A percentile compares a stretch with the other conserved stretches of the same genome.
Evolutionary conservation across 176 grass and related monocot species (phyloP).

Genomic region (Hsuehochloa calcarea): DNA sequence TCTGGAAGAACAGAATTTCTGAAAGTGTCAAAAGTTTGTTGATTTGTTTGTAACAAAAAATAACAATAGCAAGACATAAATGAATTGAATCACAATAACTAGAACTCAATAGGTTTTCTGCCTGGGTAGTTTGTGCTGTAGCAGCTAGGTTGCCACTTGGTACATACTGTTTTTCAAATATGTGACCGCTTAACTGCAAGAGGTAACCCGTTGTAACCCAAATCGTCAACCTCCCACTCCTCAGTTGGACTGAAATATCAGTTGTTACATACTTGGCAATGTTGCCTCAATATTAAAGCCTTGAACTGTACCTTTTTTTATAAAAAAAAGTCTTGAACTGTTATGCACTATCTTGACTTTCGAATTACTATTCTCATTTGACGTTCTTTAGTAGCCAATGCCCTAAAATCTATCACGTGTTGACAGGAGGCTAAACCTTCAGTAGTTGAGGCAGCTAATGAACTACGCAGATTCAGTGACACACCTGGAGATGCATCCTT

Average conservation of each 20-base stretch:
- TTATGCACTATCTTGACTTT: not conserved
- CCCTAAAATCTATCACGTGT: not conserved
- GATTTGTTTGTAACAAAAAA: not conserved
- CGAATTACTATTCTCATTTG: not conserved
- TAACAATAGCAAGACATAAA: not conserved
- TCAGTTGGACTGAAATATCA: not conserved
- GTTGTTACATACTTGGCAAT: not conserved
- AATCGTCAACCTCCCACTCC: not conserved
- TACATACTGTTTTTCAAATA: not conserved
- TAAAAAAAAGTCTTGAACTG: not conserved
- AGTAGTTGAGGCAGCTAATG: slow-evolving; percentile 38
- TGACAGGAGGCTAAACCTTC: slow-evolving; percentile 57
- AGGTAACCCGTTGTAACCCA: not conserved
- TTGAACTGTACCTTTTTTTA: not conserved
- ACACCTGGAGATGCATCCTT: slow-evolving; percentile 81
- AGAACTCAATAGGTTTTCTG: not conserved
- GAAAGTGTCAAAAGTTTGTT: not conserved
- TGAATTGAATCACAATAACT: not conserved
- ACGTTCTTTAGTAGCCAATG: slow-evolving; percentile 17
- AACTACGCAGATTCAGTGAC: slow-evolving; percentile 86
- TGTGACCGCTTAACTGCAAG: not conserved
- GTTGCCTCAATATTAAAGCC: not conserved
- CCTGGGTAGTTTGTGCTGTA: not conserved
- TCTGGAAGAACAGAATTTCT: not conserved
- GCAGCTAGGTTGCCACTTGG: not conserved